Base-by-base conservation (phyloP, 345 rosid genomes). In the Citrus sp. region DNA sequence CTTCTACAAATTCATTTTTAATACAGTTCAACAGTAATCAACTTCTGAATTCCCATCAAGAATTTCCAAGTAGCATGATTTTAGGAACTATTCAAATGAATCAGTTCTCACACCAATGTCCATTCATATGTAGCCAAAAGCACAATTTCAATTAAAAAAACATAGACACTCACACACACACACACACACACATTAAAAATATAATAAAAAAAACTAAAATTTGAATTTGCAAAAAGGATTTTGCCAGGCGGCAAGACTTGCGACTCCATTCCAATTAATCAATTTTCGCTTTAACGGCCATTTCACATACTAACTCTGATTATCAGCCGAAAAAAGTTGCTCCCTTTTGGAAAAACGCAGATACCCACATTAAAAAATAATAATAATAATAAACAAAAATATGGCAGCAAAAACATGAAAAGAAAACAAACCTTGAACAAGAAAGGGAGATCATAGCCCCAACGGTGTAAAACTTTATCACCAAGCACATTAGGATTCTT, bases 391-490 rank as follows among this genome's bases (percentile, higher is more conserved):
- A 72, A 65, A 14, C 0, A 30, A 14, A 55, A 9, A n/a, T 3
- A 64, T 6, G 30, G 30, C 25, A 16, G 30, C 34, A 22, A 4
- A n/a, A 63, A 77, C 7, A 54, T 0, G 4, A 54, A 54, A 54
- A 5, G 5, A 71, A 19, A 37, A 58, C 19, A 2, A 67, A 93
- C 99, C 99, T 97, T 97, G 90, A 94, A 94, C 76, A 97, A 80
- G 82, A 93, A 97, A 22, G 99, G 99, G 65, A 97, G 98, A 92
- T 97, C 94, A 61, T 86, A 88, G n/a, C 99, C 98, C 99, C 98
- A 97, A 80, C 86, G 87, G 49, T 84, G 78, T 85, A 94, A 78
- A 82, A 94, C 98, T 87, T 82, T 87, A 10, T 83, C 77, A 2
- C 99, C 99, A 10, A 97, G 93, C 51, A 89, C 94, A 76, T 81